Conservation (phyloP, 1,139 yeast genomes). For the Protomyces pachydermus region DNA sequence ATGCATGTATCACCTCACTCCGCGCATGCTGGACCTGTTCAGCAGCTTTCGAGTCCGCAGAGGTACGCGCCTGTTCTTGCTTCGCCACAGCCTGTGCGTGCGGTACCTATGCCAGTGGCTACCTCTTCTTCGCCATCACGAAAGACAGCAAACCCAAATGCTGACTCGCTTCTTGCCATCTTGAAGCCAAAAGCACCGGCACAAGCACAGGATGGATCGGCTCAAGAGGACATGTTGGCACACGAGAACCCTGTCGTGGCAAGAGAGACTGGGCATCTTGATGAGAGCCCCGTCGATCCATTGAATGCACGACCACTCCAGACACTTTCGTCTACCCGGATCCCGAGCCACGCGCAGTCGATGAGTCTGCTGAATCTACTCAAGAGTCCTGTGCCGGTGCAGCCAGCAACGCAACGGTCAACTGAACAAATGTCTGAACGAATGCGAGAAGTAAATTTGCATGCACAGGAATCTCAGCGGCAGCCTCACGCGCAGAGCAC, state of each 20-base stretch:
- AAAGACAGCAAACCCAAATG: conserved; percentile 10
- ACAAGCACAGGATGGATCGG: background rate
- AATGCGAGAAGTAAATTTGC: background rate
- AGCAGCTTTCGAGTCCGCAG: background rate
- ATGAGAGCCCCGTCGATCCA: background rate
- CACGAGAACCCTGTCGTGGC: background rate
- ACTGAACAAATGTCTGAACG: no score
- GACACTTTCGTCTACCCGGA: background rate
- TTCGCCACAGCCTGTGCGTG: background rate
- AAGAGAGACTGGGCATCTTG: background rate
- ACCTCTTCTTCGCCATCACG: background rate
- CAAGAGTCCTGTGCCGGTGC: background rate
- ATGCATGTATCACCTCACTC: conserved; percentile 1
- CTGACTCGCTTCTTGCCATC: conserved; percentile 11
- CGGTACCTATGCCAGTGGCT: background rate
- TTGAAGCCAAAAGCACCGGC: background rate
- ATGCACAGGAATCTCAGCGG: background rate
- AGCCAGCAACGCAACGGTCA: background rate
- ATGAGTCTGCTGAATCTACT: background rate
- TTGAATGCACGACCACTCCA: background rate
- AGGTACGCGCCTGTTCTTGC: background rate
- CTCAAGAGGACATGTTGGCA: background rate
- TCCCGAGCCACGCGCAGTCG: background rate
- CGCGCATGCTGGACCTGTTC: background rate
- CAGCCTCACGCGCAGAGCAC: background rate